phyloP scores from a whole-genome alignment of 257 asterid genomes.

The Salvia rosmarinus region DNA sequence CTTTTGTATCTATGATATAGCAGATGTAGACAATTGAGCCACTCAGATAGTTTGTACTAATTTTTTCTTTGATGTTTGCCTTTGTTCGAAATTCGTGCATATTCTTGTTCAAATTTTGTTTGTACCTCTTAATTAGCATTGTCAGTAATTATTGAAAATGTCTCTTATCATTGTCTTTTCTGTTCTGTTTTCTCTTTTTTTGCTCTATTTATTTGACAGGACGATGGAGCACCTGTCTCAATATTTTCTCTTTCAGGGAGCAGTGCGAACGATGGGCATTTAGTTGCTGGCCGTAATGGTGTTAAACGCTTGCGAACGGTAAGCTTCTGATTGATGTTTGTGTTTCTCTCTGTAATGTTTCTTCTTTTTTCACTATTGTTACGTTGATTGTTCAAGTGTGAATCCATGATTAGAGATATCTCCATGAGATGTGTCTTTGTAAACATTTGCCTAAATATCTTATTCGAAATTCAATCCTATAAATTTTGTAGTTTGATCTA shows the following conservation, averaged over 20 bases:
- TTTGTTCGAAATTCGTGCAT: conserved; percentile 24
- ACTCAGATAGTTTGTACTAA: conserved; percentile 22
- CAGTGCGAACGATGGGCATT: conserved; percentile 81
- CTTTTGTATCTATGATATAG: conserved; percentile 16
- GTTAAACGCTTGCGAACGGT: conserved; percentile 98
- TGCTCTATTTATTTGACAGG: conserved; percentile 52
- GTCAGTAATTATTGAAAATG: neutral
- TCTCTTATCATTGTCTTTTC: conserved; percentile 29
- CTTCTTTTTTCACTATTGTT: neutral
- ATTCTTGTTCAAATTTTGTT: neutral
- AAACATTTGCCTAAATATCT: conserved; percentile 13
- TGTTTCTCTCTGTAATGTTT: conserved; percentile 23
- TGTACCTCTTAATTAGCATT: conserved; percentile 18
- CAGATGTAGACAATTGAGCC: conserved; percentile 17
- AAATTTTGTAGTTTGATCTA: conserved; percentile 5
- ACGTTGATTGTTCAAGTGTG: conserved; percentile 26
- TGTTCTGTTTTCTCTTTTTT: neutral
- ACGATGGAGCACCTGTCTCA: conserved; percentile 95
- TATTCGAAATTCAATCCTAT: conserved; percentile 13
- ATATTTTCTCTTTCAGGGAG: conserved; percentile 92
- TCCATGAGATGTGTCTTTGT: conserved; percentile 12
- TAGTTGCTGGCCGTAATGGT: conserved; percentile 97
- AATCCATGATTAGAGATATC: conserved; percentile 6
- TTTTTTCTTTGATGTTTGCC: conserved; percentile 7
- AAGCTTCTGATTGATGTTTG: conserved; percentile 39